Evolutionary conservation across 2,329 filamentous ascomycete genomes (phyloP).

Genomic region (Pyrenochaeta sp.): DNA sequence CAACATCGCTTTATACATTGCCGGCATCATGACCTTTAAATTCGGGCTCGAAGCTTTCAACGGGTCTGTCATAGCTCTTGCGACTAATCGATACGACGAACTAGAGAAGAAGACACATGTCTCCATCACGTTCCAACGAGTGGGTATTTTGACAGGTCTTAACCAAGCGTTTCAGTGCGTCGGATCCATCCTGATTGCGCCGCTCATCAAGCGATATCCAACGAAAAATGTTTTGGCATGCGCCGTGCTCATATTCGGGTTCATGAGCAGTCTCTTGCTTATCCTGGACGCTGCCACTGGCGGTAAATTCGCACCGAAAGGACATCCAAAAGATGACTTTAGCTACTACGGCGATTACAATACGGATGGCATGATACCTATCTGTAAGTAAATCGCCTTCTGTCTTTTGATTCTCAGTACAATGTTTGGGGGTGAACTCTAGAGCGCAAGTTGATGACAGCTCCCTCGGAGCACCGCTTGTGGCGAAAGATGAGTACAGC

Average conservation of each 20-base stretch:
- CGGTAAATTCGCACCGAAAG: constrained; percentile 51
- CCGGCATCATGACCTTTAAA: constrained; percentile 63
- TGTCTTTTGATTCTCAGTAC: constrained; percentile 17
- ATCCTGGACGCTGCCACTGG: constrained; percentile 60
- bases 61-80: constrained; percentile 59
- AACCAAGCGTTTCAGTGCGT: constrained; percentile 63
- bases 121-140: constrained; percentile 56
- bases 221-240: constrained; percentile 57
- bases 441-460: too few species aligned
- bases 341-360: constrained; percentile 60
- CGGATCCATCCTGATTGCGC: constrained; percentile 61
- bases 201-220: constrained; percentile 59
- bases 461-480: too few species aligned
- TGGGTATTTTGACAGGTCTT: constrained; percentile 58
- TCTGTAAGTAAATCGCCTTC: constrained; percentile 47
- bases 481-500: too few species aligned
- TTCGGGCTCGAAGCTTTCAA: constrained; percentile 63
- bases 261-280: constrained; percentile 59
- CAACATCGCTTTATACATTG: constrained; percentile 52
- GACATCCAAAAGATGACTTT: constrained; percentile 50
- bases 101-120: constrained; percentile 46
- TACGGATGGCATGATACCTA: constrained; percentile 60
- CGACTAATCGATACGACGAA: constrained; percentile 61
- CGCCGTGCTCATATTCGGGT: constrained; percentile 56
- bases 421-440: too few species aligned